Conservation (phyloP, 192 early-diverging fungal species). For the Allomyces macrogynus region DNA sequence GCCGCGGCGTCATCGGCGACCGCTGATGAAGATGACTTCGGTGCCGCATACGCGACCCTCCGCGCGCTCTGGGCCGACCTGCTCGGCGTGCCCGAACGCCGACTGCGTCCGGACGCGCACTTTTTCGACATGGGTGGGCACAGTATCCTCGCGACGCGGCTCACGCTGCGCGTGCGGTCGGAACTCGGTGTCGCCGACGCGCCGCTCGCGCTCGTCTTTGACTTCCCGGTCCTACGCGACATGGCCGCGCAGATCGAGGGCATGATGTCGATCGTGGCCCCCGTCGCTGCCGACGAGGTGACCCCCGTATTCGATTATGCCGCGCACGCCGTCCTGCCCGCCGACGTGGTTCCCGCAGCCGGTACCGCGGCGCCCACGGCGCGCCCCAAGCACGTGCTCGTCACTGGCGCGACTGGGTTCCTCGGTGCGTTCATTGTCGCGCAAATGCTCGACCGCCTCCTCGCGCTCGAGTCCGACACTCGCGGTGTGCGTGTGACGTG, state of each 20-base stretch:
- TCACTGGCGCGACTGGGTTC: conserved; percentile 43
- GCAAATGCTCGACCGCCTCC: conserved; percentile 29
- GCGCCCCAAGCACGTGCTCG: conserved; percentile 7
- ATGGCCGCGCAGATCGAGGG: conserved; percentile 66
- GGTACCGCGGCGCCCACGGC: conserved; percentile 1
- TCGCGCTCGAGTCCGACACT: neutral
- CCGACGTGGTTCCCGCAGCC: conserved; percentile 12
- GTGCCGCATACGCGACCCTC: conserved; percentile 45
- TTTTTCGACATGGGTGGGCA: conserved; percentile 99
- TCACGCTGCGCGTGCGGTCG: conserved; percentile 83
- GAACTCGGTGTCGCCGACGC: conserved; percentile 56
- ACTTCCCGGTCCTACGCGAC: conserved; percentile 63
- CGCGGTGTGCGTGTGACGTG: conserved; percentile 35
- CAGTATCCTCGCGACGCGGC: conserved; percentile 88
- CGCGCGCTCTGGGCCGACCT: conserved; percentile 59
- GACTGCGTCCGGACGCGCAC: conserved; percentile 44
- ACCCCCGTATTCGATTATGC: conserved; percentile 52
- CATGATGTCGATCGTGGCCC: conserved; percentile 41
- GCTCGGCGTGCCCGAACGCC: conserved; percentile 39
- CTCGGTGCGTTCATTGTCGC: conserved; percentile 83
- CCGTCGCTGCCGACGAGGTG: conserved; percentile 23
- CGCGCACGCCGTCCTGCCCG: conserved; percentile 48
- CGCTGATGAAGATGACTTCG: conserved; percentile 16
- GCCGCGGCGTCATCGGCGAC: conserved; percentile 7
- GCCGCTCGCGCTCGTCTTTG: conserved; percentile 81